Conservation (phyloP, 2,329 filamentous ascomycete species). For the Phyllachora maydis region DNA sequence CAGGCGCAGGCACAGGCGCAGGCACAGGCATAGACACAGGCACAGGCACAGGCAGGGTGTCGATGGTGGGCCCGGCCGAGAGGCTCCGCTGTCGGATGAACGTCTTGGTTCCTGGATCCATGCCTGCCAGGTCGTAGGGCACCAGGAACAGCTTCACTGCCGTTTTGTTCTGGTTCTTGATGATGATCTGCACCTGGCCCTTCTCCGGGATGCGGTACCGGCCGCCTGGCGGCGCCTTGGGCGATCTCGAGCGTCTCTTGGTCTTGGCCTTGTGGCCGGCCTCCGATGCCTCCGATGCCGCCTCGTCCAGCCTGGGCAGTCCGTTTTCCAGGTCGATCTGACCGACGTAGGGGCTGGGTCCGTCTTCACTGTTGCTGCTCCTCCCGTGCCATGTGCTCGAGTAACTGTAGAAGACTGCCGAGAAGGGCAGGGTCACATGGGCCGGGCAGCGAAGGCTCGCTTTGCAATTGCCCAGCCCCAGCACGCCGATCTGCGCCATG, state of each 20-base stretch:
- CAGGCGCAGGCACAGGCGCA: too few relatives aligned
- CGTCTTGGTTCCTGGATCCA: slow-evolving; percentile 88
- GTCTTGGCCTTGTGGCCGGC: slow-evolving; percentile 7
- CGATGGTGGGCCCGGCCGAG: slow-evolving; percentile 62
- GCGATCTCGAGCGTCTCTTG: slow-evolving; percentile 31
- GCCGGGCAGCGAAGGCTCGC: slow-evolving; percentile 66
- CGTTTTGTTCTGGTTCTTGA: slow-evolving; percentile 97
- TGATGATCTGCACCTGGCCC: slow-evolving; percentile 87
- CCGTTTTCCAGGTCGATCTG: slow-evolving; percentile 79
- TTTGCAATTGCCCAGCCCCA: slow-evolving; percentile 80
- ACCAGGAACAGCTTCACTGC: slow-evolving; percentile 91
- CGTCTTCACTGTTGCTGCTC: slow-evolving; percentile 47
- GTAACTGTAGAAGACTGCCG: slow-evolving; percentile 93
- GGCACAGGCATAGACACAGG: too few relatives aligned
- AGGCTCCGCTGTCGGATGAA: slow-evolving; percentile 91
- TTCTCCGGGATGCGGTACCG: slow-evolving; percentile 87
- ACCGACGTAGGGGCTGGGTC: slow-evolving; percentile 89
- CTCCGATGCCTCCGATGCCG: slow-evolving; percentile 3
- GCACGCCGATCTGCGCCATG: slow-evolving; percentile 81
- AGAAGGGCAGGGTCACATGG: slow-evolving; percentile 79
- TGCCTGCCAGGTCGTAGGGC: slow-evolving; percentile 78
- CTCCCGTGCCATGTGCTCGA: slow-evolving; percentile 38
- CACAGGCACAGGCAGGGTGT: too few relatives aligned
- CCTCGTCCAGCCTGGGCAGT: slow-evolving; percentile 31
- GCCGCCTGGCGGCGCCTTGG: slow-evolving; percentile 54